Percentiles rank a stretch among this genome's conserved stretches.
Conservation (phyloP, 2,329 filamentous ascomycete species). For the Graphilbum sp. region DNA sequence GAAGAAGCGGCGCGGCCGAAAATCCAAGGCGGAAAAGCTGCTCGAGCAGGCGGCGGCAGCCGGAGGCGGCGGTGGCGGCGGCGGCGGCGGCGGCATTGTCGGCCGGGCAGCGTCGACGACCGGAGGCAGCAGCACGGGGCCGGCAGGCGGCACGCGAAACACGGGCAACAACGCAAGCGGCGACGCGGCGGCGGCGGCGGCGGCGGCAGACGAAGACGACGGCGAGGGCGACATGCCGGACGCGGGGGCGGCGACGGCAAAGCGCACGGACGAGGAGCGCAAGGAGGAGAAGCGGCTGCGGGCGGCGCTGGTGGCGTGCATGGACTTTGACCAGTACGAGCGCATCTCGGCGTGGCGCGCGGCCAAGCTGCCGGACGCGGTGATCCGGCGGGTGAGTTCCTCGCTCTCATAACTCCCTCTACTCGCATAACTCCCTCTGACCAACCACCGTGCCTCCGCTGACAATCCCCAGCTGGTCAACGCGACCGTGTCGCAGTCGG, state of each 20-base stretch:
- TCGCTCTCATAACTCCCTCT: too few relatives aligned
- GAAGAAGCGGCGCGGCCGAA: conserved; percentile 46
- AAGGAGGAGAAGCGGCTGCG: conserved; percentile 48
- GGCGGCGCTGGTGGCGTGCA: conserved; percentile 45
- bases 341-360: conserved; percentile 57
- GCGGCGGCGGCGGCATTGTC: conserved; percentile 11
- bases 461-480: conserved; percentile 59
- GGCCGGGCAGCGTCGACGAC: conserved; percentile 17
- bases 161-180: conserved; percentile 17
- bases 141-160: conserved; percentile 8
- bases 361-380: conserved; percentile 49
- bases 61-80: conserved; percentile 19
- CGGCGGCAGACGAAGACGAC: conserved; percentile 32
- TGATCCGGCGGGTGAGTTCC: conserved; percentile 52
- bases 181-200: conserved; percentile 15
- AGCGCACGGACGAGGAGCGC: conserved; percentile 33
- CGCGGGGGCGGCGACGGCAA: conserved; percentile 15
- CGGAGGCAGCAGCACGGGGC: conserved; percentile 19
- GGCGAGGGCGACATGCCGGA: conserved; percentile 16
- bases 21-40: conserved; percentile 38
- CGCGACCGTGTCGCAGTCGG: conserved; percentile 64
- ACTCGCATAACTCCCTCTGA: background rate
- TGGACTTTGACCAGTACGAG: conserved; percentile 50
- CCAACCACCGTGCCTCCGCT: too few relatives aligned
- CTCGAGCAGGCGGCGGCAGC: conserved; percentile 19